A percentile compares a stretch with the other conserved stretches of the same genome.
Evolutionary conservation across 768 basidiomycete genomes (phyloP).

Genomic region (Lentinus tigrinus): DNA sequence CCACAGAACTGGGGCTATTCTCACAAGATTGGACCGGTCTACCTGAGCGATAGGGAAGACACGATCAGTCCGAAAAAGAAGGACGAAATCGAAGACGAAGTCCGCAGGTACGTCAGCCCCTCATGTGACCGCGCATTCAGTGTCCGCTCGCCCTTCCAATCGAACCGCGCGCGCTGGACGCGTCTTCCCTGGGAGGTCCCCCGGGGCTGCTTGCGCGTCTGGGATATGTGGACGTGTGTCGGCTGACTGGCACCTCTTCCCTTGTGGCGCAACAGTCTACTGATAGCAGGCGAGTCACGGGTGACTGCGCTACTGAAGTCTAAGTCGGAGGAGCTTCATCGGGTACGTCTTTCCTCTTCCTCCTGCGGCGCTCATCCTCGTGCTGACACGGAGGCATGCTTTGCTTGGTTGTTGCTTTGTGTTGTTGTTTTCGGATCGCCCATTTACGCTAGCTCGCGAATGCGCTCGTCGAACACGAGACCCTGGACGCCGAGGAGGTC

Average conservation of each 20-base stretch:
- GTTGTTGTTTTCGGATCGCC: background rate
- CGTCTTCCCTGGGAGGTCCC: background rate
- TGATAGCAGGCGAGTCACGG: constrained; percentile 42
- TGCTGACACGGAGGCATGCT: constrained; percentile 14
- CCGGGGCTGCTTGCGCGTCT: background rate
- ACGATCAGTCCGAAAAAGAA: constrained; percentile 72
- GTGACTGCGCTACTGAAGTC: constrained; percentile 40
- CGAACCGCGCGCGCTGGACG: background rate
- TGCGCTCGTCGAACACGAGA: constrained; percentile 94
- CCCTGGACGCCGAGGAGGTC: constrained; percentile 84
- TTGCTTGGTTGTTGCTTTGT: background rate
- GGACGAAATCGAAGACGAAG: constrained; percentile 87
- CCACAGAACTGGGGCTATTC: constrained; percentile 77
- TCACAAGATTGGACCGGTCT: constrained; percentile 76
- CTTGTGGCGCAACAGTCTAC: constrained; percentile 41
- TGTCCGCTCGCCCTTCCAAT: constrained; percentile 4
- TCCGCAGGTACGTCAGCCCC: constrained; percentile 59
- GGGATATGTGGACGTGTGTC: background rate
- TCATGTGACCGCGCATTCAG: constrained; percentile 9
- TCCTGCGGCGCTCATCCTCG: background rate
- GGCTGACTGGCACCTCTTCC: constrained; percentile 6
- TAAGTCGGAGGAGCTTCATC: constrained; percentile 47
- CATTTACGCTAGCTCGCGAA: constrained; percentile 66
- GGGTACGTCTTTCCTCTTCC: constrained; percentile 31
- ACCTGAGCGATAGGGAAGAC: constrained; percentile 70